phyloP scores from a whole-genome alignment of 345 rosid species.

The Microthlaspi erraticum region DNA sequence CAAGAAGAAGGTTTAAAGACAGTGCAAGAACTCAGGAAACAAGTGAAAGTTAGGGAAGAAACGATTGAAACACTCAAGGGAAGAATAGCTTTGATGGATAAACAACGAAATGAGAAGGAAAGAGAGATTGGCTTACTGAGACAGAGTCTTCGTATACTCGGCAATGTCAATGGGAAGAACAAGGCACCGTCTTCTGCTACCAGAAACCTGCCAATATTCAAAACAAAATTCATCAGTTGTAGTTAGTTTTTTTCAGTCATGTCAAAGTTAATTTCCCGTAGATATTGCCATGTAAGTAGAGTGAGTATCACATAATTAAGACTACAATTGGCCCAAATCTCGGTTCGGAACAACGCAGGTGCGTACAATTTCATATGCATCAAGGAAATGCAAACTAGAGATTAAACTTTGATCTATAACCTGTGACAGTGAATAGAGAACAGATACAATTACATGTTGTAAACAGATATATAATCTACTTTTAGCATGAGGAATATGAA shows the following conservation, averaged over 20 bases:
- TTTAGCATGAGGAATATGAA: too few species aligned
- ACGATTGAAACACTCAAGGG: slow-evolving; percentile 54
- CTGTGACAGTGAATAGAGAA: too few species aligned
- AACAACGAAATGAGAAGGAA: slow-evolving; percentile 52
- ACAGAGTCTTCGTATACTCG: slow-evolving; percentile 72
- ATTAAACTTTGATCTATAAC: too few species aligned
- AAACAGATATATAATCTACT: too few species aligned
- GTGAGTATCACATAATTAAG: too few species aligned
- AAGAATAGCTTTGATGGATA: slow-evolving; percentile 53
- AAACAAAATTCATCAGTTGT: slow-evolving; percentile 31
- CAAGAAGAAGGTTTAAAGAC: slow-evolving; percentile 50
- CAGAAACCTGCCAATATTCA: slow-evolving; percentile 34
- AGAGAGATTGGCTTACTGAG: slow-evolving; percentile 72
- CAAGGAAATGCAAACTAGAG: too few species aligned
- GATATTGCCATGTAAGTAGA: slow-evolving; percentile 5
- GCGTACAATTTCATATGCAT: too few species aligned
- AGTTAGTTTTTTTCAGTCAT: slow-evolving; percentile 20
- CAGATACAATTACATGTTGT: too few species aligned
- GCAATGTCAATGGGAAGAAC: slow-evolving; percentile 39
- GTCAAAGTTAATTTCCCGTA: not conserved
- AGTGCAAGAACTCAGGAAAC: slow-evolving; percentile 64
- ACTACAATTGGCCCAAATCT: too few species aligned
- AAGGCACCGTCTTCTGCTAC: slow-evolving; percentile 30
- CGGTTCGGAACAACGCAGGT: too few species aligned
- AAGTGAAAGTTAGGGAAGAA: slow-evolving; percentile 56